A percentile compares a stretch with the other conserved stretches of the same genome.
These are phyloP conservation scores for Yamagishiella unicocca DNA, from an alignment of 139 green algal species.

Conservation along the genomic window DNA sequence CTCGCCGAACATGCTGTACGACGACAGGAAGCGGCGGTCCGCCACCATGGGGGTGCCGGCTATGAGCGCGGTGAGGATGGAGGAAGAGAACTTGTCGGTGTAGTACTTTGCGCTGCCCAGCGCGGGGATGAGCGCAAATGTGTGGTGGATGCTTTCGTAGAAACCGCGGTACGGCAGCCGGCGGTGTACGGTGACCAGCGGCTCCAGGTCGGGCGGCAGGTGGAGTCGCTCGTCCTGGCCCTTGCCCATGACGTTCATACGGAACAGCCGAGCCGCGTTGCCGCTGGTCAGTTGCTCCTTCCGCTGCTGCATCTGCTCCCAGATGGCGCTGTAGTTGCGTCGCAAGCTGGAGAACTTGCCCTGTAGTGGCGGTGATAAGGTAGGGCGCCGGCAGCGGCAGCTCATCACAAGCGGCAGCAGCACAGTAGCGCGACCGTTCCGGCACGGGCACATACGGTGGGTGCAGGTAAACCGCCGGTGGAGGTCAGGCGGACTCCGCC, in stretches of 20 bases:
- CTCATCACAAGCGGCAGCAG: background rate
- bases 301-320: constrained; percentile 37
- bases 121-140: constrained; percentile 54
- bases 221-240: constrained; percentile 45
- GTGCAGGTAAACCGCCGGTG: background rate
- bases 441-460: background rate
- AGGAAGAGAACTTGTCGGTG: constrained; percentile 61
- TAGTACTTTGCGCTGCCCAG: constrained; percentile 39
- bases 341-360: constrained; percentile 64
- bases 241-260: constrained; percentile 58
- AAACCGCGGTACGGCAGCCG: constrained; percentile 42
- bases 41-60: constrained; percentile 62
- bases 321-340: constrained; percentile 61
- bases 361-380: too few species aligned
- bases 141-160: constrained; percentile 50
- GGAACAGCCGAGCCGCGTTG: constrained; percentile 31
- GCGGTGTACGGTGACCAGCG: constrained; percentile 38
- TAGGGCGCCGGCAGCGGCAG: background rate
- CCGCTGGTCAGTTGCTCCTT: background rate
- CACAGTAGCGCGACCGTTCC: background rate
- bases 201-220: constrained; percentile 46
- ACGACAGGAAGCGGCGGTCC: constrained; percentile 44
- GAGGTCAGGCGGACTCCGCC: too few species aligned
- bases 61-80: constrained; percentile 59
- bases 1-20: constrained; percentile 53